Base-by-base conservation (phyloP, 805 yeast genomes). In the Yarrowia porcina region DNA sequence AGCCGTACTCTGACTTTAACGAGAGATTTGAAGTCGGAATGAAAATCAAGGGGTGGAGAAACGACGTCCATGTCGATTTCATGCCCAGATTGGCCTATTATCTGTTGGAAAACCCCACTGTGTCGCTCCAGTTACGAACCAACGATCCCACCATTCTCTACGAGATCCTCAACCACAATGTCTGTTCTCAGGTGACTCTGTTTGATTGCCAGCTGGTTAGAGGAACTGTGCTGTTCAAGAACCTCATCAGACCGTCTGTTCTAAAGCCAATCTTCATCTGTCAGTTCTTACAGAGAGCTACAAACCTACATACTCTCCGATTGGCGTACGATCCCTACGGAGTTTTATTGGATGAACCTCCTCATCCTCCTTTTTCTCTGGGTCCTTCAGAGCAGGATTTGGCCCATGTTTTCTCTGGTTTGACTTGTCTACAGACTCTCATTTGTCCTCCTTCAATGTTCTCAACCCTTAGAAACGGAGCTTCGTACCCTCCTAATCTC, bases 1-100 rank as follows among this genome's bases (percentile, higher is more conserved):
- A 56, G 39, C 61, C 61, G 23, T 56, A 56, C 13, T 39, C 49
- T 28, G 61, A 56, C 30, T 56, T 56, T 20, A 56, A 56, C 38
- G 61, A 56, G 11, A 36, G 61, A 12, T 56, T 56, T 11, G 49
- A 56, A 23, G 61, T 56, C 12, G 61, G 61, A 18, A 56, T 39
- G 61, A 39, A 38, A 13, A 56, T 56, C 36, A 56, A 56, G 38
- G 39, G 39, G 1, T 56, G 61, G 61, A 13, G 61, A 30, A 56
- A 56, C 21, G 61, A 56, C 28, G 61, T 56, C 20, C 61, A 56
- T 9, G 49, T 56, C 9, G 61, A 56, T 10, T 56, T 56, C 21
- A 56, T 56, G 61, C 61, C 61, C 12, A 6, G 49, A 20, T 23
- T 56, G 38, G n/a, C 61, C n/a, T 18, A 12, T 1, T 39, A 56